Evolutionary conservation across 1,284 basidiomycete genomes (phyloP), one percentile per base, ranked within the genome.

Genomic region (Ustilago tritici): DNA sequence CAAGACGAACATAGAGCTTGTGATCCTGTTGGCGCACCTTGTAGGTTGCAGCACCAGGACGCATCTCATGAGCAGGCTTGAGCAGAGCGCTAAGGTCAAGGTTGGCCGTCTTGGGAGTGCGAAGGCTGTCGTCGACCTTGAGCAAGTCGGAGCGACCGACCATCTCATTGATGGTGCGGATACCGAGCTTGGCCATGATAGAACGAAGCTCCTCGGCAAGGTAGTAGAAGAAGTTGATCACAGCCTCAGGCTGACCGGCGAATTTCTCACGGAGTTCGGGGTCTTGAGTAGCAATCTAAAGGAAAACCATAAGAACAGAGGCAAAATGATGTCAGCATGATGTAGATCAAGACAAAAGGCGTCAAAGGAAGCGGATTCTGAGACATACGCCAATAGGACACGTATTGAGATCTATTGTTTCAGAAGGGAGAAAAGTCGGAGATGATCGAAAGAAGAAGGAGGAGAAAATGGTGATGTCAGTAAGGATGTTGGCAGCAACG

Each of bases 161-260:
- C 82, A 83, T 82, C 73, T 84, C 82, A 68, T 84, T 84, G 77
- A 84, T 74, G 43, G 82, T 83, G 17, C 82, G 81, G 23, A 84
- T 28, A 36, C 82, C 82, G 5, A 84, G 77, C 73, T 83, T 83
- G 57, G 82, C 82, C 82, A 84, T 83, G 64, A 83, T 77, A 23
- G 74, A 57, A 31, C 82, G 82, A 17, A 84, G 63, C 72, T 84
- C 82, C 65, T 84, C 82, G 19, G 80, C 74, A 8, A 84, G 65
- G 60, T 81, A 81, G 63, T 78, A 84, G 77, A 84, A 84, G 70
- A 84, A 83, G 80, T 84, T 84, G 79, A 83, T 77, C 23, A 84
- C 82, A 46, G 76, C 62, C 73, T 84, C 82, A 36, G 82, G 82
- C 76, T 81, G 70, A 23, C 82, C 82, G 4, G 82, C 80, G 35